Conservation (phyloP, 108 stramenopile species). For the Nitzschia inconspicua region DNA sequence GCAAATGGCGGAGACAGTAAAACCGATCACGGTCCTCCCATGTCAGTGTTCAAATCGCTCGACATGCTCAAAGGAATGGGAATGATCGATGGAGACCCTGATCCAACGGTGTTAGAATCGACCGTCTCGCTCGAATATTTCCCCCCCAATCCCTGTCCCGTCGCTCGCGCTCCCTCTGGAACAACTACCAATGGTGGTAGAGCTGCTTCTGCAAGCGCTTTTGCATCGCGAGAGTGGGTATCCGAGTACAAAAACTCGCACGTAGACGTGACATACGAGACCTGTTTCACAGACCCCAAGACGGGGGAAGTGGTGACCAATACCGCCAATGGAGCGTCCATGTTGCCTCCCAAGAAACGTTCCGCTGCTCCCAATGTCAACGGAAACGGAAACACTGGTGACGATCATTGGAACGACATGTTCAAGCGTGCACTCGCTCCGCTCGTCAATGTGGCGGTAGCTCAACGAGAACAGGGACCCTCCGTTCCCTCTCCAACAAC, state of each 20-base stretch:
- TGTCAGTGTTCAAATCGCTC: background rate
- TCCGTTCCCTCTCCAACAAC: background rate
- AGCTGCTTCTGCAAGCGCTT: background rate
- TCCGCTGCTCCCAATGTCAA: constrained; percentile 3
- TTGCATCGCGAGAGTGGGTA: constrained; percentile 20
- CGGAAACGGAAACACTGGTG: background rate
- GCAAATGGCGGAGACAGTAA: too few relatives aligned
- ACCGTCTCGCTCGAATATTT: background rate
- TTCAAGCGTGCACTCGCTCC: constrained; percentile 11
- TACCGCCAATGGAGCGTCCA: background rate
- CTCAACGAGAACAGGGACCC: constrained; percentile 4
- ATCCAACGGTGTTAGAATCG: background rate
- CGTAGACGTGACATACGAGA: constrained; percentile 26
- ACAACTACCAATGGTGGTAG: background rate
- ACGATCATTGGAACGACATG: constrained; percentile 19
- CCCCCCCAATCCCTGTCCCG: background rate
- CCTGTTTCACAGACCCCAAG: background rate
- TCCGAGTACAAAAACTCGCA: constrained; percentile 20
- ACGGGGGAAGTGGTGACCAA: too few relatives aligned
- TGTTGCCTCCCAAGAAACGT: constrained; percentile 33
- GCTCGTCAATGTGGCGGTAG: constrained; percentile 21
- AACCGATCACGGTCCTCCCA: background rate
- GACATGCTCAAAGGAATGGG: background rate
- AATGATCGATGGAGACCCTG: background rate
- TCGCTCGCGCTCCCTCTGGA: background rate